Conservation (phyloP, 139 green algal species). For the Chlorella sp. region DNA sequence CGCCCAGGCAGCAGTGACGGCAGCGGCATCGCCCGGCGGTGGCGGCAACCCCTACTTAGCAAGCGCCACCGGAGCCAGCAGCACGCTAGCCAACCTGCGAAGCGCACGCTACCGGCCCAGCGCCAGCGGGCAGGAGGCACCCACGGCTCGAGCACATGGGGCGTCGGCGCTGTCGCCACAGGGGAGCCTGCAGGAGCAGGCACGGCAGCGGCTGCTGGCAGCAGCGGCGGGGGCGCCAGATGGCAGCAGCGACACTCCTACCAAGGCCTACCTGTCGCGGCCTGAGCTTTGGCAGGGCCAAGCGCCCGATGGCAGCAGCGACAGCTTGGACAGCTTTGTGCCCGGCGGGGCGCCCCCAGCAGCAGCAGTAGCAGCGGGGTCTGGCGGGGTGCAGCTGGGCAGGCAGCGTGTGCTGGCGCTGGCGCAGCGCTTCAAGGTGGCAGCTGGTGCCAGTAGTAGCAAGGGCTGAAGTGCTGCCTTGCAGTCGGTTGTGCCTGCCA, state of each 20-base stretch:
- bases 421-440: background rate
- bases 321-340: constrained; percentile 1
- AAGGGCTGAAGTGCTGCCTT: no score
- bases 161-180: background rate
- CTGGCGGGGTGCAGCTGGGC: background rate
- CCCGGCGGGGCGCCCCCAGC: background rate
- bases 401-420: background rate
- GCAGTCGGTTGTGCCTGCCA: no score
- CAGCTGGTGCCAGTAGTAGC: no score
- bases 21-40: background rate
- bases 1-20: background rate
- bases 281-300: background rate
- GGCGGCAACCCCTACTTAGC: background rate
- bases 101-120: constrained; percentile 29
- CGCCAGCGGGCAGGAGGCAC: background rate
- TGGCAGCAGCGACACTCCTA: constrained; percentile 9
- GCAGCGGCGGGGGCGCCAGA: background rate
- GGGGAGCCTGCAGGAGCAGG: background rate
- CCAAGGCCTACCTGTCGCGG: background rate
- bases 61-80: background rate
- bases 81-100: background rate
- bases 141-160: background rate
- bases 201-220: background rate
- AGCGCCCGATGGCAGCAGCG: background rate
- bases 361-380: background rate